Base-by-base conservation (phyloP, 2,329 filamentous ascomycete species). In the Fusarium nurragi region DNA sequence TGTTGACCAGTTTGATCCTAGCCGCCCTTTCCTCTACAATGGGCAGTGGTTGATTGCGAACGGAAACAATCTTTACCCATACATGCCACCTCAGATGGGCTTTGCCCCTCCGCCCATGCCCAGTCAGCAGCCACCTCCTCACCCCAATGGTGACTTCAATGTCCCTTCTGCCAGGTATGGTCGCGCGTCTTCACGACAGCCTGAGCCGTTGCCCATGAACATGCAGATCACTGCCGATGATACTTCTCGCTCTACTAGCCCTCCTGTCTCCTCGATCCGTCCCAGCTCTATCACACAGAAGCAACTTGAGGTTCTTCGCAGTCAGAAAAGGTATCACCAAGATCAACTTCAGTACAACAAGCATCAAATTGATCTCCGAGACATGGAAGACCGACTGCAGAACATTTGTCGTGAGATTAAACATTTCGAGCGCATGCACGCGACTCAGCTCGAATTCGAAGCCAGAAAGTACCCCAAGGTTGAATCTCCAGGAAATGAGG, bases 331-430 rank as follows among this genome's bases (percentile, higher is more conserved):
- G 68, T 83, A 83, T 55, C 78, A 84, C 37, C 82, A 88, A 62
- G 83, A 86, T 58, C 86, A 89, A 65, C 74, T 89, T 40, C 80
- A 82, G 49, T 87, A 85, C 77, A 88, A 89, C 70, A 83, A 81
- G 64, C 85, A 88, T 62, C 86, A 88, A 65, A 86, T 88, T 61
- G 86, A 89, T 56, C 84, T 86, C 65, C 80, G 78, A 60, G 75
- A 79, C 30, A 81, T 86, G 72, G 78, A 82, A 75, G 23, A 79
- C 80, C 39, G 79, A 77, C 40, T 65, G 5, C 70, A 77, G 32
- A 71, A 77, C 32, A 71, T 86, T 55, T 75, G 77, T n/a, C 73
- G 77, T 21, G 79, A 80, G 28, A 82, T 88, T 54, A 73, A 76
- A 23, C 77, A 81, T 39, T 86, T 88, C 55, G 83, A 86, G 66